Evolutionary conservation across 441 rosid genomes (phyloP), one percentile per base, ranked within the genome.

Genomic region (Brassica balearica): DNA sequence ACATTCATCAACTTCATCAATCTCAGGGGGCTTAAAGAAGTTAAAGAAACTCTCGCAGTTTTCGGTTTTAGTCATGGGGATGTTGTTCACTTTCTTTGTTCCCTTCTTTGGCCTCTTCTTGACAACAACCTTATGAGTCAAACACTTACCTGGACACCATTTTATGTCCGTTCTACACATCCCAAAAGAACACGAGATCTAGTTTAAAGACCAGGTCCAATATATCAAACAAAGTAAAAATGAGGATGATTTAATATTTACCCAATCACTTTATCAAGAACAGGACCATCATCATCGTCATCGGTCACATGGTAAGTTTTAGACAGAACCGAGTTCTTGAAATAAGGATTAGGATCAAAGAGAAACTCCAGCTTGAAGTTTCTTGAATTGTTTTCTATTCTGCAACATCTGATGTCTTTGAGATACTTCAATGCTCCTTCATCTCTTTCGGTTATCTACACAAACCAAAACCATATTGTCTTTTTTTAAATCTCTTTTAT

Each of bases 181-280:
- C 6, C 69, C 15, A 70, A 64, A 43, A 64, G 29, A 6, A 17
- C 17, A 55, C 32, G 8, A 58, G 48, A 66, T 20, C 6, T 1
- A 38, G 51, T 71, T 65, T 62, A 55, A 4, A 34, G 34, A 55
- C 69, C 17, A 63, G 6, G 23, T 41, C 14, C 60, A 36, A 34
- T 12, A 14, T 34, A 12, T 25, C 15, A 48, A 68, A 48, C 27
- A 51, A 60, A 20, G n/a, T 77, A 8, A 9, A 68, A 41, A 22
- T 10, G 46, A 58, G 23, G 22, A 48, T 53, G 71, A 38, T 34
- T 10, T 22, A 1, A 5, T 36, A 78, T 53, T 88, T 88, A 88
- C 97, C 96, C 96, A 12, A 83, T 87, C n/a, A 91, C 96, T 84
- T 87, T 89, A 76, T 92, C 94, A n/a, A 92, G 89, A 82, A 87